Evolutionary conservation across 192 early-diverging fungal genomes (phyloP).

Genomic region (Mortierella hygrophila): DNA sequence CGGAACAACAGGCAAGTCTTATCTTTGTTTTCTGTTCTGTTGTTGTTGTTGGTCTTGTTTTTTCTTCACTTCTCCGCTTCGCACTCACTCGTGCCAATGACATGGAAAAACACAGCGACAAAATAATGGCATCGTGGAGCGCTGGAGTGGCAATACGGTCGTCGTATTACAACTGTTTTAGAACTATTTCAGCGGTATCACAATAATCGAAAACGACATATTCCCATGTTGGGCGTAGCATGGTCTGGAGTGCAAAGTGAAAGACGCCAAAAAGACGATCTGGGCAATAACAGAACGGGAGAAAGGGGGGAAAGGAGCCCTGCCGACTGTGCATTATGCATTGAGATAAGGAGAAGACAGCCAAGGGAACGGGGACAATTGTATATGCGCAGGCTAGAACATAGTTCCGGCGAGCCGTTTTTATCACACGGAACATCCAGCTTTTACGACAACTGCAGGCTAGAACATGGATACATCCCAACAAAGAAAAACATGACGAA

Average conservation of each 20-base stretch:
- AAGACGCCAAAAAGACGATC: neutral
- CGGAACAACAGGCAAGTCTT: conserved; percentile 62
- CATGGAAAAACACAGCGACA: neutral
- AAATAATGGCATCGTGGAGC: neutral
- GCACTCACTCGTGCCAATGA: neutral
- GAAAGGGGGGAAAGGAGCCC: neutral
- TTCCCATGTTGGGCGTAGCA: neutral
- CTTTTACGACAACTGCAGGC: neutral
- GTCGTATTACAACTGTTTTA: neutral
- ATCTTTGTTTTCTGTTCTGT: neutral
- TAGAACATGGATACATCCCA: neutral
- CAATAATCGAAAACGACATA: neutral
- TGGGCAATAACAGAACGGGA: conserved; percentile 8
- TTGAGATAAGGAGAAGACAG: neutral
- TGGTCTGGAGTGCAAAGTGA: neutral
- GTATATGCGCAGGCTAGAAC: neutral
- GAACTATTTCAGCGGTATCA: neutral
- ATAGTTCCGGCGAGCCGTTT: neutral
- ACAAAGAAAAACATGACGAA: neutral
- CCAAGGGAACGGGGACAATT: neutral
- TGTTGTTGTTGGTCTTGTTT: neutral
- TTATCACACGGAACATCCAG: neutral
- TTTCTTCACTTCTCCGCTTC: neutral
- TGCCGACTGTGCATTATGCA: conserved; percentile 11
- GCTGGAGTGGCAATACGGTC: neutral